Percentiles rank a stretch among this genome's conserved stretches.
phyloP scores from a whole-genome alignment of 768 basidiomycete genomes.

The Termitomyces titanicus region DNA sequence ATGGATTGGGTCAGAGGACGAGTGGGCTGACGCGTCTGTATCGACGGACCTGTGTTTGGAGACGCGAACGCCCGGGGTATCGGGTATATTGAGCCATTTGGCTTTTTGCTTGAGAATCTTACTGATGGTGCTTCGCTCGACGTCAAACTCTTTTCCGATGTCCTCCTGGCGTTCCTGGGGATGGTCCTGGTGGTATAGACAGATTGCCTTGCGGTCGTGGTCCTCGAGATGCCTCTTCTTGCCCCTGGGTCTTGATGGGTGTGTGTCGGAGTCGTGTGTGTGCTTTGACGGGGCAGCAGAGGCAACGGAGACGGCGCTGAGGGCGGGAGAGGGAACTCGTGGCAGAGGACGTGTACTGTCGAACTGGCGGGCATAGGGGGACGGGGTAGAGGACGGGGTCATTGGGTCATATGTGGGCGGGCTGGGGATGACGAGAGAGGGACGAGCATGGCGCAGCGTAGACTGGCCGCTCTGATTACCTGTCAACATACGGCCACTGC shows the following conservation, averaged over 20 bases:
- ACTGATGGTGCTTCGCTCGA: slow-evolving; percentile 91
- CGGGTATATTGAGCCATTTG: slow-evolving; percentile 73
- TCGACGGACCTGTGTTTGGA: slow-evolving; percentile 64
- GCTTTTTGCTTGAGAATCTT: slow-evolving; percentile 85
- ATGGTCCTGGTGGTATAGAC: slow-evolving; percentile 57
- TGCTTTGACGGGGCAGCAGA: slow-evolving; percentile 45
- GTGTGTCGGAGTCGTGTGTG: slow-evolving; percentile 7
- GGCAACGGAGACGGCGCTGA: slow-evolving; percentile 50
- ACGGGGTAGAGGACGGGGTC: slow-evolving; percentile 41
- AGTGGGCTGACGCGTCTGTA: slow-evolving; percentile 7
- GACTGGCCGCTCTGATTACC: slow-evolving; percentile 28
- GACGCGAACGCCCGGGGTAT: slow-evolving; percentile 52
- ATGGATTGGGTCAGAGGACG: slow-evolving; percentile 10
- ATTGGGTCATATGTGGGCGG: slow-evolving; percentile 41
- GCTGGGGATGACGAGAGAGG: slow-evolving; percentile 26
- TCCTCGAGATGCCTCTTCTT: slow-evolving; percentile 74
- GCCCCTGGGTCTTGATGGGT: slow-evolving; percentile 34
- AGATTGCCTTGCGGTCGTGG: slow-evolving; percentile 73
- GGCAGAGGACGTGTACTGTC: slow-evolving; percentile 45
- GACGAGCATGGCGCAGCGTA: slow-evolving; percentile 28
- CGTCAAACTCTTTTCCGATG: slow-evolving; percentile 70
- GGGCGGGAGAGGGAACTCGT: slow-evolving; percentile 59
- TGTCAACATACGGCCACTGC: slow-evolving; percentile 36
- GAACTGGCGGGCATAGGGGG: slow-evolving; percentile 40
- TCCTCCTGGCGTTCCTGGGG: slow-evolving; percentile 79